A percentile compares a stretch with the other conserved stretches of the same genome.
Conservation (phyloP, 2,329 filamentous ascomycete genomes). For the Phialocephala sp. region DNA sequence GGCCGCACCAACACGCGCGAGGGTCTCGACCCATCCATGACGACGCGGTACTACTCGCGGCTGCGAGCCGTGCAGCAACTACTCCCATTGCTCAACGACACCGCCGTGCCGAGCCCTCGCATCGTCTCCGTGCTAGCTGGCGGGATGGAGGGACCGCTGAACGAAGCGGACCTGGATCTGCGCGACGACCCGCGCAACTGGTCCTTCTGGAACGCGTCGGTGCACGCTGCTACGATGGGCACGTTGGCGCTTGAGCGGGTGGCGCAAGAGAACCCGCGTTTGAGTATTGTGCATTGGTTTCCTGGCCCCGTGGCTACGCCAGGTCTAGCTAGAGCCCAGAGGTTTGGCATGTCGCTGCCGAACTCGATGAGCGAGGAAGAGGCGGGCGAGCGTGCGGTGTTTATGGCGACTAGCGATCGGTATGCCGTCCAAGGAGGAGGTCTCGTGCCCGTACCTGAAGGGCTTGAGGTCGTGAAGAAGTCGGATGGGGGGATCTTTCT, state of each 20-base stretch:
- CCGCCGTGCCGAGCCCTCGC: conserved; percentile 50
- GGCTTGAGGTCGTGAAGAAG: conserved; percentile 40
- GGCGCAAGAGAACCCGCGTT: conserved; percentile 48
- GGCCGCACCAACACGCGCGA: conserved; percentile 55
- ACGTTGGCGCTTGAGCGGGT: conserved; percentile 54
- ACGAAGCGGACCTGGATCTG: conserved; percentile 52
- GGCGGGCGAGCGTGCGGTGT: conserved; percentile 44
- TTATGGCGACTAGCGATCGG: conserved; percentile 43
- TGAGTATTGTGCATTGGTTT: conserved; percentile 46
- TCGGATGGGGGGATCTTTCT: conserved; percentile 45
- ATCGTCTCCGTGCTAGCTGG: conserved; percentile 59
- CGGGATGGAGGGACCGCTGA: conserved; percentile 52
- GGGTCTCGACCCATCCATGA: conserved; percentile 55
- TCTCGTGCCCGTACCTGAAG: conserved; percentile 21
- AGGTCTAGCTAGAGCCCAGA: conserved; percentile 25
- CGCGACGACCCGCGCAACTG: conserved; percentile 41
- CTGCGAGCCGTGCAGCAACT: conserved; percentile 60
- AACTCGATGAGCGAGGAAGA: conserved; percentile 32
- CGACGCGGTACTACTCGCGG: conserved; percentile 60
- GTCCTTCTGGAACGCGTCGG: conserved; percentile 45
- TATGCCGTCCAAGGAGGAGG: conserved; percentile 30
- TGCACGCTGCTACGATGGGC: conserved; percentile 53
- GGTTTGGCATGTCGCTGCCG: conserved; percentile 7
- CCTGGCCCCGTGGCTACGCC: conserved; percentile 38
- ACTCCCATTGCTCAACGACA: conserved; percentile 56